These are phyloP conservation scores for Arctostaphylos glauca DNA, from an alignment of 148 eudicot genomes.

Conservation along the genomic window DNA sequence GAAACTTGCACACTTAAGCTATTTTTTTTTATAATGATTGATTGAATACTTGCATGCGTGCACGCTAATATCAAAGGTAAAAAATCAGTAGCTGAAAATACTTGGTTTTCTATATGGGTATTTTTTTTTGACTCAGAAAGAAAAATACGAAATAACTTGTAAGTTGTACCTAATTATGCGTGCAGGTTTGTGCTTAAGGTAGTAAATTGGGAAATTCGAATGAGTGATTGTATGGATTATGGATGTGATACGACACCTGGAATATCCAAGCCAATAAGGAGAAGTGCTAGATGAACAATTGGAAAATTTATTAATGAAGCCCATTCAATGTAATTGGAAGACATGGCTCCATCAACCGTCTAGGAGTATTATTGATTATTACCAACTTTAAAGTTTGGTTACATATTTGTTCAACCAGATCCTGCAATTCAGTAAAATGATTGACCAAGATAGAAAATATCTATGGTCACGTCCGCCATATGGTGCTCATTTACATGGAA, in stretches of 20 bases:
- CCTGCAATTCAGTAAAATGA: not conserved
- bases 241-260: not conserved
- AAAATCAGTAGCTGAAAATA: not conserved
- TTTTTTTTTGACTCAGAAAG: not conserved
- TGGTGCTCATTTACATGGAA: not conserved
- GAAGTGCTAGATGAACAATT: not conserved
- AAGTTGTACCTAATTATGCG: not conserved
- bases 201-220: not conserved
- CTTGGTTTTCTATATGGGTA: not conserved
- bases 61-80: not conserved
- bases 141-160: not conserved
- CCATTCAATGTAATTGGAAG: not conserved
- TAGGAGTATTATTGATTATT: not conserved
- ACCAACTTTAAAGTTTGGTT: not conserved
- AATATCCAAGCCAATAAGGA: not conserved
- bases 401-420: not conserved
- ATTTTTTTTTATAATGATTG: not conserved
- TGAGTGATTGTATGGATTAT: not conserved
- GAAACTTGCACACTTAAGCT: not conserved
- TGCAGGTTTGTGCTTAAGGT: not conserved
- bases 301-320: not conserved
- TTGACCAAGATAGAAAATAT: not conserved
- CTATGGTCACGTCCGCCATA: not conserved
- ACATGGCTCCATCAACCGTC: not conserved
- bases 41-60: not conserved